Conservation (phyloP, 768 basidiomycete species). For the Russula ochroleuca region DNA sequence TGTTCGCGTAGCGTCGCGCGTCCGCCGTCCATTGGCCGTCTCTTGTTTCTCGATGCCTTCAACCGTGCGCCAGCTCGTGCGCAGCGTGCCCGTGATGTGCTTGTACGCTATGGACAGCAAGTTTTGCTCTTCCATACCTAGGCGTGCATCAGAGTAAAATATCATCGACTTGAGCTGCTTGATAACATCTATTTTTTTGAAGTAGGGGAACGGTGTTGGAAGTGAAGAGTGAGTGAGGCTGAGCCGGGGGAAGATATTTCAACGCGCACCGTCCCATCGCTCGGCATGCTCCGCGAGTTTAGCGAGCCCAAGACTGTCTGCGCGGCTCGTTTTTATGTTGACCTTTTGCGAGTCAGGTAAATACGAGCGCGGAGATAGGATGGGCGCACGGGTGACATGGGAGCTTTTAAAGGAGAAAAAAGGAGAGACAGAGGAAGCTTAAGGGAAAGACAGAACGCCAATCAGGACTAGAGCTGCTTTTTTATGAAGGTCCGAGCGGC, state of each 20-base stretch:
- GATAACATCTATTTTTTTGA: constrained; percentile 54
- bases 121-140: constrained; percentile 83
- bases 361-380: neutral
- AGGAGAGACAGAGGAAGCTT: neutral
- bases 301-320: constrained; percentile 55
- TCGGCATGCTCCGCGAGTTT: constrained; percentile 86
- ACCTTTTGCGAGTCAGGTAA: constrained; percentile 20
- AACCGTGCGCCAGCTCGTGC: constrained; percentile 80
- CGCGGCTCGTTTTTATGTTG: constrained; percentile 26
- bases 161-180: constrained; percentile 73
- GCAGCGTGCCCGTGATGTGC: constrained; percentile 78
- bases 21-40: constrained; percentile 36
- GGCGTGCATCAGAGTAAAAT: constrained; percentile 58
- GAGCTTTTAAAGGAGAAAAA: neutral
- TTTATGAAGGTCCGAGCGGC: constrained; percentile 14
- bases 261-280: constrained; percentile 72
- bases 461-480: neutral
- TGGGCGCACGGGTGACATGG: constrained; percentile 25
- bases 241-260: neutral
- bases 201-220: neutral
- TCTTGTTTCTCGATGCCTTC: constrained; percentile 72
- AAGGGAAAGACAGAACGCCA: neutral
- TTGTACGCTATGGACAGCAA: constrained; percentile 90
- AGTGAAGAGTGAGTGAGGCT: neutral
- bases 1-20: constrained; percentile 53